A percentile compares a stretch with the other conserved stretches of the same genome.
Evolutionary conservation across 495 filamentous ascomycete species (phyloP).

Genomic region (Chaetomium cochliodes): DNA sequence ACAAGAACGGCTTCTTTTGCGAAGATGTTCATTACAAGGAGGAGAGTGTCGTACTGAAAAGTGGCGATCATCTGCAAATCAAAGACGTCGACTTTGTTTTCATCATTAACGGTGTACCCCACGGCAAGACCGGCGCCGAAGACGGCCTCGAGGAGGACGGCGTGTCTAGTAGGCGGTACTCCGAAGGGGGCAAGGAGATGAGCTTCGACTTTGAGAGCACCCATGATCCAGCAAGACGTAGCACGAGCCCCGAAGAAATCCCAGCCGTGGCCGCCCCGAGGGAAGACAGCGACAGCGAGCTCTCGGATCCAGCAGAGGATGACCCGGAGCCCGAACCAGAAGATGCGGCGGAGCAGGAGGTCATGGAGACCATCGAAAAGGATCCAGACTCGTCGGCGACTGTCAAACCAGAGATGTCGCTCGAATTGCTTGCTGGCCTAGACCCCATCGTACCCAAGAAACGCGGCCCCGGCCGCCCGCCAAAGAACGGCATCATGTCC

Average conservation of each 20-base stretch:
- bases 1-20: slow-evolving; percentile 82
- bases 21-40: slow-evolving; percentile 69
- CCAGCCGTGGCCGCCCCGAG: slow-evolving; percentile 14
- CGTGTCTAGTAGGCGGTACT: slow-evolving; percentile 43
- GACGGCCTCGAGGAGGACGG: slow-evolving; percentile 45
- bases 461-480: slow-evolving; percentile 81
- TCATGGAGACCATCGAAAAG: slow-evolving; percentile 37
- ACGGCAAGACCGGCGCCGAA: slow-evolving; percentile 67
- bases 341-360: slow-evolving; percentile 42
- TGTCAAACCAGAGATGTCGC: slow-evolving; percentile 35
- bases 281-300: slow-evolving; percentile 34
- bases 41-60: slow-evolving; percentile 62
- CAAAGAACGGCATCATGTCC: slow-evolving; percentile 91
- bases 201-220: slow-evolving; percentile 66
- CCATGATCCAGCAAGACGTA: slow-evolving; percentile 49
- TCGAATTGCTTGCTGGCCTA: slow-evolving; percentile 33
- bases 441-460: slow-evolving; percentile 55
- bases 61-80: slow-evolving; percentile 74
- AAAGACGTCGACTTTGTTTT: slow-evolving; percentile 74
- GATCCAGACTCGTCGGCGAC: slow-evolving; percentile 36
- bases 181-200: slow-evolving; percentile 58
- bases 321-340: slow-evolving; percentile 36
- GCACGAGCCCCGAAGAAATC: slow-evolving; percentile 52
- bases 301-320: slow-evolving; percentile 33
- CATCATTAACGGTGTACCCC: slow-evolving; percentile 67